These are phyloP conservation scores for Picea sitchensis DNA, from an alignment of 75 land plant species.

Conservation along the genomic window DNA sequence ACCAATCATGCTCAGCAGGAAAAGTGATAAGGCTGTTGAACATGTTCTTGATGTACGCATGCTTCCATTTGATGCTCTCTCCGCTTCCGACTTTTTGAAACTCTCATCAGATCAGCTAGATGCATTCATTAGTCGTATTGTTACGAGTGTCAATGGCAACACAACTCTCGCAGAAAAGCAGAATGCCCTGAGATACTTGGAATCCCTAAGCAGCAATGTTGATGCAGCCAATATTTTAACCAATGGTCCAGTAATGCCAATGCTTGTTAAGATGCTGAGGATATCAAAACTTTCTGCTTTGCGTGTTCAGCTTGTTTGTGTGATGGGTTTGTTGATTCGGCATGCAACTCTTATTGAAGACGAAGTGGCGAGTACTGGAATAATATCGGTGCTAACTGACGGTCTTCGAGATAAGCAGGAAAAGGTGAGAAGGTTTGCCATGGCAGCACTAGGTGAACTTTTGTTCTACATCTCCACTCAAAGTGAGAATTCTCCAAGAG, in stretches of 20 bases:
- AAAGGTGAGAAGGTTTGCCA: slow-evolving; percentile 89
- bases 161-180: slow-evolving; percentile 58
- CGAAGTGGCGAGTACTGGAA: slow-evolving; percentile 86
- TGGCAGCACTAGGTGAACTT: slow-evolving; percentile 98
- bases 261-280: slow-evolving; percentile 84
- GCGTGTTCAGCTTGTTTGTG: slow-evolving; percentile 71
- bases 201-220: slow-evolving; percentile 66
- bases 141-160: slow-evolving; percentile 53
- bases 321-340: slow-evolving; percentile 85
- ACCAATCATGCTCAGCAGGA: slow-evolving; percentile 90
- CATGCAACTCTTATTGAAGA: slow-evolving; percentile 87
- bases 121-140: slow-evolving; percentile 40
- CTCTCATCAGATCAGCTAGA: slow-evolving; percentile 64
- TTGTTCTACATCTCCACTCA: slow-evolving; percentile 91
- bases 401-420: slow-evolving; percentile 93
- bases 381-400: slow-evolving; percentile 75
- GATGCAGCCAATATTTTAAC: slow-evolving; percentile 87
- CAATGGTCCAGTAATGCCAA: slow-evolving; percentile 84
- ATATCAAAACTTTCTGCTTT: slow-evolving; percentile 63
- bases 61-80: slow-evolving; percentile 71
- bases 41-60: slow-evolving; percentile 28
- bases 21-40: slow-evolving; percentile 65
- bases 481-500: slow-evolving; percentile 42
- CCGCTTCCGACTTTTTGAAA: slow-evolving; percentile 68
- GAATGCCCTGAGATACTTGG: slow-evolving; percentile 80